Conservation (phyloP, 2,329 filamentous ascomycete genomes). For the Trichoderma arundinaceum region DNA sequence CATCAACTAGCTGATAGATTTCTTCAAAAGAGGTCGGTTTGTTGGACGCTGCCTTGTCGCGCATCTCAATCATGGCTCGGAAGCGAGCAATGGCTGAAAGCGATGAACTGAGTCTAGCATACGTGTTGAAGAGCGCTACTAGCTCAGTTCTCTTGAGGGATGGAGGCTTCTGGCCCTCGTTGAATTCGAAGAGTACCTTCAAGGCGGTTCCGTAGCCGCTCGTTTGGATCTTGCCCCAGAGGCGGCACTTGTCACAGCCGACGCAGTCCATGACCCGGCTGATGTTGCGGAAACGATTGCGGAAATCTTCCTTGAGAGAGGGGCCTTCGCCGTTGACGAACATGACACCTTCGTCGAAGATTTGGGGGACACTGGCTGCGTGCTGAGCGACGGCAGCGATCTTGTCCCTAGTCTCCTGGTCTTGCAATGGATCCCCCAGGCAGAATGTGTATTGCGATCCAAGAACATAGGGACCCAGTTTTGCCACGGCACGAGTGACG, state of each 20-base stretch:
- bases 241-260: conserved; percentile 95
- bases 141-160: conserved; percentile 86
- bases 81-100: conserved; percentile 78
- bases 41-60: conserved; percentile 41
- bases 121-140: conserved; percentile 92
- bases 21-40: conserved; percentile 10
- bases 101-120: conserved; percentile 83
- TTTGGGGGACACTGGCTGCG: conserved; percentile 72
- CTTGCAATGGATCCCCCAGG: conserved; percentile 80
- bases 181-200: conserved; percentile 95
- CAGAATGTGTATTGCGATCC: conserved; percentile 82
- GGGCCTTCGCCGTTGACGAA: conserved; percentile 79
- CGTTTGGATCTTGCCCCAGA: conserved; percentile 97
- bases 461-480: conserved; percentile 81
- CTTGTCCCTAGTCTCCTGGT: conserved; percentile 78
- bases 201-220: conserved; percentile 92
- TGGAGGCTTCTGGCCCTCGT: conserved; percentile 71
- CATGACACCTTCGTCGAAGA: conserved; percentile 96
- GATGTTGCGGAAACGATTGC: conserved; percentile 95
- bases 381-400: conserved; percentile 75
- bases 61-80: conserved; percentile 53
- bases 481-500: conserved; percentile 88
- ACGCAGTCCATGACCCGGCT: conserved; percentile 98
- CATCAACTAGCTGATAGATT: conserved; percentile 40
- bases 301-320: conserved; percentile 93